Base-by-base conservation (phyloP, 192 early-diverging fungal genomes). In the Umbelopsis vinacea region DNA sequence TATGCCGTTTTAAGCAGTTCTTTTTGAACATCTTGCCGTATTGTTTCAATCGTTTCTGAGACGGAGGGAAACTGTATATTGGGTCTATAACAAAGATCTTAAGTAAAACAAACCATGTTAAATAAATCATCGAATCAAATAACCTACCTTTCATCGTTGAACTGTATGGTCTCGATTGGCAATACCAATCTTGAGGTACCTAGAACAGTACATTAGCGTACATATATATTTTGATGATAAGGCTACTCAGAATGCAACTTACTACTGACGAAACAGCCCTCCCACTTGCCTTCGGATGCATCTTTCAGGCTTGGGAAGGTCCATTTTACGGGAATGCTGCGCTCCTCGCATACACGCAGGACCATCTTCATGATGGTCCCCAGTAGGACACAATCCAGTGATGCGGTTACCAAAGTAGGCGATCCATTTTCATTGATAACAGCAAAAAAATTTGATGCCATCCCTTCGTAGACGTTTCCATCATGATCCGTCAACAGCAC, bases 261-360 rank as follows among this genome's bases (percentile, higher is more conserved):
- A 92, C 89, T 90, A 10, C 89, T 80, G 43, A 93, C 70, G 74
- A 91, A 93, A 11, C 89, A 87, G 10, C 90, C 89, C 29, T 85
- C 70, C 90, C 90, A 92, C n/a, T 75, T 75, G 4, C 75, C 67
- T 2, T 60, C 50, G 8, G 21, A 23, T 21, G 76, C 77, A 45
- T 87, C 82, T 46, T 74, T 60, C 33, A 87, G 46, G 10, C 72
- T 86, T 1, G 92, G 92, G 63, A 87, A 91, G 22, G 68, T 50
- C 72, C 76, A 89, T 37, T 70, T 63, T 52, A 92, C 75, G 10
- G 76, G 76, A 26, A 93, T 91, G 6, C 74, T 70, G 46, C 83
- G 66, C 4, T 75, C 47, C 37, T 86, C 74, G 47, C 92, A 93
- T n/a, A 89, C 76, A 24, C 40, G 50, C 70, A 79, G 57, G 24